phyloP scores from a whole-genome alignment of 371 early-diverging fungal genomes.

The Rhizopus microsporus region DNA sequence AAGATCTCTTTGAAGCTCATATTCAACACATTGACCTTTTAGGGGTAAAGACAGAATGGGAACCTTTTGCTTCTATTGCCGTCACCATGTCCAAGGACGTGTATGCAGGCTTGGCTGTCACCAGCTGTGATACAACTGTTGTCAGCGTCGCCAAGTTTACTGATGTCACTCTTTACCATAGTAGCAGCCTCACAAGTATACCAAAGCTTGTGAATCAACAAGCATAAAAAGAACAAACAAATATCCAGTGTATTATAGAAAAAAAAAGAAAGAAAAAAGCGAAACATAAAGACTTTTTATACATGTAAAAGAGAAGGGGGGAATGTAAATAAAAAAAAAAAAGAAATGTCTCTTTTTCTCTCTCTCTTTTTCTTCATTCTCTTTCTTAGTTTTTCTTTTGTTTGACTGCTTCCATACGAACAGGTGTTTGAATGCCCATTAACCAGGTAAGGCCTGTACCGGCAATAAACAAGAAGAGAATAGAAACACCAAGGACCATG shows the following conservation, averaged over 20 bases:
- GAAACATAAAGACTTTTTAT: background rate
- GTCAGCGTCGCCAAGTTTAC: constrained; percentile 50
- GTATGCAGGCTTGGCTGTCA: constrained; percentile 46
- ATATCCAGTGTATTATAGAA: constrained; percentile 4
- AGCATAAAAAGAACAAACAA: constrained; percentile 15
- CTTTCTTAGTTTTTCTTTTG: constrained; percentile 40
- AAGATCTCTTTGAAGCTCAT: constrained; percentile 19
- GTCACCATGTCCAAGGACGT: constrained; percentile 35
- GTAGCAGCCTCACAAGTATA: constrained; percentile 8
- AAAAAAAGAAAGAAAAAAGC: constrained; percentile 2
- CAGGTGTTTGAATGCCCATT: constrained; percentile 46
- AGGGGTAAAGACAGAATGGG: constrained; percentile 23
- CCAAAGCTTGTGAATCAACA: constrained; percentile 20
- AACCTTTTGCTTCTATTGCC: constrained; percentile 26
- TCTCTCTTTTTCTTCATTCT: background rate
- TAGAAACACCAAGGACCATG: constrained; percentile 44
- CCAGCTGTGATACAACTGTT: constrained; percentile 47
- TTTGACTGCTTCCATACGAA: constrained; percentile 44
- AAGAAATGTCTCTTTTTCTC: background rate
- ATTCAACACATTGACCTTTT: constrained; percentile 15
- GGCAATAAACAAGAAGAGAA: constrained; percentile 42
- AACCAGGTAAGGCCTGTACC: constrained; percentile 49
- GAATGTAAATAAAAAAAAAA: background rate
- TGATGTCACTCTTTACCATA: constrained; percentile 33
- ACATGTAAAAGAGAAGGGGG: constrained; percentile 6